A percentile compares a stretch with the other conserved stretches of the same genome.
These are phyloP conservation scores for Talaromyces liani DNA, from an alignment of 495 filamentous ascomycete species.

Conservation along the genomic window DNA sequence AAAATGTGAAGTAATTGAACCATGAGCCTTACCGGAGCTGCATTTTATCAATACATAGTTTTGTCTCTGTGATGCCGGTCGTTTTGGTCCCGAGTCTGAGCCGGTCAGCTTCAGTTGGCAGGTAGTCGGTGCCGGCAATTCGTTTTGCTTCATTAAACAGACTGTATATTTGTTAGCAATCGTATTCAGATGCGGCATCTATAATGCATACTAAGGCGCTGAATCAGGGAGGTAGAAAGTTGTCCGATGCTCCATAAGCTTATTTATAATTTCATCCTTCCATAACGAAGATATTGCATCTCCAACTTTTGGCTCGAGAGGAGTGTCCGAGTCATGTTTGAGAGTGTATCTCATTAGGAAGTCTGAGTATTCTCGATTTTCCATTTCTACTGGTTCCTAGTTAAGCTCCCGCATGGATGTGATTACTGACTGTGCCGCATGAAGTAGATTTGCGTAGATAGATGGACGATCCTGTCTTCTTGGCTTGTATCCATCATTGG, in stretches of 20 bases:
- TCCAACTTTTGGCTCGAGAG: background rate
- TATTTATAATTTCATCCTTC: background rate
- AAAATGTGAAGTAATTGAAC: background rate
- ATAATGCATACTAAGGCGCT: background rate
- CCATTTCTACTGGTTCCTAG: too few relatives aligned
- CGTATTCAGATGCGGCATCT: background rate
- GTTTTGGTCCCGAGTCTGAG: background rate
- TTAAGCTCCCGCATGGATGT: background rate
- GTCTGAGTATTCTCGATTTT: background rate
- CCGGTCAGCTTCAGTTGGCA: background rate
- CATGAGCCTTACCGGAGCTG: background rate
- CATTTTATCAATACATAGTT: background rate
- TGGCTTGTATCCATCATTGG: background rate
- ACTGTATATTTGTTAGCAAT: background rate
- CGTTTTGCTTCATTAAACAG: background rate
- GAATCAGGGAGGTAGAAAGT: background rate
- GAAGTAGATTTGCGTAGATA: background rate
- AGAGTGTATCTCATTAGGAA: background rate
- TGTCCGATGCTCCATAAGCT: background rate
- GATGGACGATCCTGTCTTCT: background rate
- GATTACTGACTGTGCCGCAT: background rate
- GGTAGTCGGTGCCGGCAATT: background rate
- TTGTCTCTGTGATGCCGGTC: background rate
- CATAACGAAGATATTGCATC: background rate
- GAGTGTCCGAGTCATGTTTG: background rate